A percentile compares a stretch with the other conserved stretches of the same genome.
Evolutionary conservation across 495 filamentous ascomycete species (phyloP).

Genomic region (Aspergillus leporis): DNA sequence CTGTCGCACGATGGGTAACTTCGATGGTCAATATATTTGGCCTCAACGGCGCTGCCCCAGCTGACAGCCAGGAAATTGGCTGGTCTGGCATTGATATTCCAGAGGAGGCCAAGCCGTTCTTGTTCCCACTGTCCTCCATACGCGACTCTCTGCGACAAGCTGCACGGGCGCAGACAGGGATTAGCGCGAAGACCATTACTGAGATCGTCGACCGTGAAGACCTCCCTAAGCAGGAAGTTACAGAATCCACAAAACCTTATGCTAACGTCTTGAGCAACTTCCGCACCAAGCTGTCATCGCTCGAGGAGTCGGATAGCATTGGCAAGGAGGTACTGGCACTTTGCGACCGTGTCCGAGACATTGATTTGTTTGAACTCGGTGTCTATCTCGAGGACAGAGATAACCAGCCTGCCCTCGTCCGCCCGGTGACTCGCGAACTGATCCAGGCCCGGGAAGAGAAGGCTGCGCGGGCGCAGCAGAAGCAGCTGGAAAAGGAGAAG

Average conservation of each 20-base stretch:
- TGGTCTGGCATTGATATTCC: constrained; percentile 77
- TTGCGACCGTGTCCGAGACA: constrained; percentile 78
- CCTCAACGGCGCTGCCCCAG: constrained; percentile 64
- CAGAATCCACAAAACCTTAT: constrained; percentile 38
- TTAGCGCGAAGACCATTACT: constrained; percentile 33
- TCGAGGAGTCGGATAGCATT: constrained; percentile 43
- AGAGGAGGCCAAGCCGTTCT: constrained; percentile 60
- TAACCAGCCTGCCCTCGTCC: constrained; percentile 71
- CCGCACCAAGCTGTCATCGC: constrained; percentile 41
- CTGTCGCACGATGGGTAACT: constrained; percentile 77
- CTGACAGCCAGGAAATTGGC: constrained; percentile 64
- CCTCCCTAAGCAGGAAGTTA: constrained; percentile 21
- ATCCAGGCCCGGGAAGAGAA: constrained; percentile 73
- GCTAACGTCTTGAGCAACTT: constrained; percentile 38
- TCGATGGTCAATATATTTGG: constrained; percentile 82
- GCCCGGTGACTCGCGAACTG: constrained; percentile 74
- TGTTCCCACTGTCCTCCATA: constrained; percentile 63
- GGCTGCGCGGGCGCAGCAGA: constrained; percentile 47
- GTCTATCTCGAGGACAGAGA: constrained; percentile 89
- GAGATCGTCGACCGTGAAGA: constrained; percentile 29
- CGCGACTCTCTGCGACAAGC: constrained; percentile 67
- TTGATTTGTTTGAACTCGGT: constrained; percentile 73
- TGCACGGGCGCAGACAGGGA: constrained; percentile 43
- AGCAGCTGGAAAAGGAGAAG: constrained; percentile 60
- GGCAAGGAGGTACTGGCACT: constrained; percentile 66